Percentiles rank a stretch among this genome's conserved stretches.
Conservation (phyloP, 441 rosid genomes). For the Pelargonium myrrhifolium region DNA sequence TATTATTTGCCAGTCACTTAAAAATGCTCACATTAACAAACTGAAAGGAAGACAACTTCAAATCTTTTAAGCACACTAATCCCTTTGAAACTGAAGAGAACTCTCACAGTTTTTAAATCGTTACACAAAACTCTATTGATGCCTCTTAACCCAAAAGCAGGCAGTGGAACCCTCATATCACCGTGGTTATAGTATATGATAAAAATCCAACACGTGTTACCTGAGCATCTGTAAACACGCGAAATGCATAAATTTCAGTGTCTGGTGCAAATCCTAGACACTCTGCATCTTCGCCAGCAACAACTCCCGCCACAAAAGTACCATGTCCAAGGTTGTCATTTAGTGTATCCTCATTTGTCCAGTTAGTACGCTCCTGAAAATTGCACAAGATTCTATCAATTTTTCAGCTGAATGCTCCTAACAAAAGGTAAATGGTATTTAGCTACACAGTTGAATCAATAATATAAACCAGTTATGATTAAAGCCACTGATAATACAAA, state of each 20-base stretch:
- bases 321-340: slow-evolving; percentile 99
- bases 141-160: neutral
- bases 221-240: slow-evolving; percentile 97
- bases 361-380: slow-evolving; percentile 91
- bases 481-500: neutral
- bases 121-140: neutral
- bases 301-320: slow-evolving; percentile 97
- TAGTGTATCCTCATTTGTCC: slow-evolving; percentile 95
- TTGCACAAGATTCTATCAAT: slow-evolving; percentile 7
- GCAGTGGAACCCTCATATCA: slow-evolving; percentile 5
- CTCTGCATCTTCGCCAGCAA: slow-evolving; percentile 78
- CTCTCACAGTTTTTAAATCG: neutral
- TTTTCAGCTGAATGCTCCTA: neutral
- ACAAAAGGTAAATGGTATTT: neutral
- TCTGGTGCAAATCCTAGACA: slow-evolving; percentile 98
- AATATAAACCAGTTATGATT: neutral
- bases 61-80: neutral
- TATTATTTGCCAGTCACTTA: neutral
- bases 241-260: slow-evolving; percentile 89
- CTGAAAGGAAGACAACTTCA: slow-evolving; percentile 4
- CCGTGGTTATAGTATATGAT: slow-evolving; percentile 14
- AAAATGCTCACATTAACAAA: neutral
- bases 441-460: neutral
- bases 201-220: slow-evolving; percentile 51
- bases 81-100: neutral